These are phyloP conservation scores for Pseudocercospora pini-densiflorae DNA, from an alignment of 2,329 filamentous ascomycete genomes.

Conservation along the genomic window DNA sequence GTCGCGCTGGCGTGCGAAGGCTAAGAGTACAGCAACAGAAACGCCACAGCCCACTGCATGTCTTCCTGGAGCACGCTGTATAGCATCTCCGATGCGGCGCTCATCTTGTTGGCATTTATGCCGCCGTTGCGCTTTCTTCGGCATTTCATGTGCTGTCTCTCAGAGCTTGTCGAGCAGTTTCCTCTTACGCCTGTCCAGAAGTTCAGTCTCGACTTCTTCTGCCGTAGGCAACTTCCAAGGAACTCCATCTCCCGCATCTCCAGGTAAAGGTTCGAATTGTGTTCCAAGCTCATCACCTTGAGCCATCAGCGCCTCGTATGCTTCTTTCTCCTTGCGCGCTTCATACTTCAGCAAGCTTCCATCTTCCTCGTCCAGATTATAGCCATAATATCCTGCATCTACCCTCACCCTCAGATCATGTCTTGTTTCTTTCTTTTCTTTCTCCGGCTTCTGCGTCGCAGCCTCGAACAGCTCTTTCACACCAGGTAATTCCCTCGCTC, in stretches of 20 bases:
- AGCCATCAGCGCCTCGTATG: constrained; percentile 68
- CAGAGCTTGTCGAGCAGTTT: constrained; percentile 72
- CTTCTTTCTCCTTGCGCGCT: constrained; percentile 79
- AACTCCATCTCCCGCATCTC: constrained; percentile 81
- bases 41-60: background rate
- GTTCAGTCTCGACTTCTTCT: constrained; percentile 92
- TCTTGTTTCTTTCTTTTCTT: constrained; percentile 66
- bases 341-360: constrained; percentile 81
- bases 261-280: constrained; percentile 82
- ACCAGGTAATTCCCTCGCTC: constrained; percentile 86
- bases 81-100: background rate
- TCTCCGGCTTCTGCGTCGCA: constrained; percentile 61
- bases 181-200: constrained; percentile 82
- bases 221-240: constrained; percentile 82
- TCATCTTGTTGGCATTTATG: background rate
- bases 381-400: constrained; percentile 95
- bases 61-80: background rate
- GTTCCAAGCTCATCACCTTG: constrained; percentile 42
- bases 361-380: constrained; percentile 90
- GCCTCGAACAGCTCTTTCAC: constrained; percentile 96
- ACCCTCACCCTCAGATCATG: constrained; percentile 76
- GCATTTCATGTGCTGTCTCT: background rate
- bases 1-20: background rate
- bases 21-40: constrained; percentile 6
- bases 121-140: background rate